Percentiles rank a stretch among this genome's conserved stretches.
These are phyloP conservation scores for Acanthamoeba royreba DNA, from an alignment of 208 protist genomes.

Conservation along the genomic window DNA sequence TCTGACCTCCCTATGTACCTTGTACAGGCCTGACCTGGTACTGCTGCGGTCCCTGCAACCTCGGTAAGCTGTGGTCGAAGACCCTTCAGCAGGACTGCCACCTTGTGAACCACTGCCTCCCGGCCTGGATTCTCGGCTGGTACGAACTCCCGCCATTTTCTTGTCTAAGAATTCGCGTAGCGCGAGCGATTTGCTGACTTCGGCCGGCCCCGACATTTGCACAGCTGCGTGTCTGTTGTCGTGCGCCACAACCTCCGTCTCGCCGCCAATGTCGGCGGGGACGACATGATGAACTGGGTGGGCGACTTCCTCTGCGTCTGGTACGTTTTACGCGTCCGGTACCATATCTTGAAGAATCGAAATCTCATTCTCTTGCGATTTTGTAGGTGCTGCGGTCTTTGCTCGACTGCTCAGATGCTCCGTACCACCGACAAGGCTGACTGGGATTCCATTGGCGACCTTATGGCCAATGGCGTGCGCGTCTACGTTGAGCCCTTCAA, in stretches of 20 bases:
- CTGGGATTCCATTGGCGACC: background rate
- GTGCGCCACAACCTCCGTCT: background rate
- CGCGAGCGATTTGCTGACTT: too few species aligned
- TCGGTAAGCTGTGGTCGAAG: background rate
- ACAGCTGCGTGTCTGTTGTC: background rate
- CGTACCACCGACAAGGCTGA: background rate
- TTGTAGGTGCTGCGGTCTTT: background rate
- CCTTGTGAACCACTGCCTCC: background rate
- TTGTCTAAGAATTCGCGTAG: too few species aligned
- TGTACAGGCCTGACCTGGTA: background rate
- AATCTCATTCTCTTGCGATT: background rate
- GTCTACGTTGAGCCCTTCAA: background rate
- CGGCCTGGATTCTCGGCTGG: background rate
- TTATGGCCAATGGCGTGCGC: background rate
- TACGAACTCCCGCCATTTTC: background rate
- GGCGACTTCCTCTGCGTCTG: background rate
- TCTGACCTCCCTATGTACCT: background rate
- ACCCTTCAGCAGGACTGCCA: background rate
- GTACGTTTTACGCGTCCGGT: background rate
- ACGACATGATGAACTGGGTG: background rate
- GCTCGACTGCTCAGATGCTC: background rate
- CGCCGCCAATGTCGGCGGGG: background rate
- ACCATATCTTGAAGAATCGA: background rate
- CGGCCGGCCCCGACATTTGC: background rate
- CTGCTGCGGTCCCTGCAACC: background rate